Percentiles rank a stretch among this genome's conserved stretches.
Conservation (phyloP, 345 rosid species). For the Turritis glabra region DNA sequence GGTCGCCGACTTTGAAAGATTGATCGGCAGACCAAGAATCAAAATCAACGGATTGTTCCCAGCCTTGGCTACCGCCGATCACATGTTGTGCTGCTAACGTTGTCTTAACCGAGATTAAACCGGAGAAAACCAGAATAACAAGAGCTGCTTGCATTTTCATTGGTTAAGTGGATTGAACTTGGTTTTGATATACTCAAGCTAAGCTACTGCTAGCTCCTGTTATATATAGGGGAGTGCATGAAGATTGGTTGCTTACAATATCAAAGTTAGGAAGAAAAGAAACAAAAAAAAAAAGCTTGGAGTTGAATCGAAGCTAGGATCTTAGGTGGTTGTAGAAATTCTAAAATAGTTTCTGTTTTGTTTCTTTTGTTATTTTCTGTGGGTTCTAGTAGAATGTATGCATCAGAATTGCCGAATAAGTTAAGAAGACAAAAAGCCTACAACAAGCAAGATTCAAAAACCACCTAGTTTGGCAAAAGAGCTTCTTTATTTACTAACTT, state of each 20-base stretch:
- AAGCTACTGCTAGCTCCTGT: conserved; percentile 19
- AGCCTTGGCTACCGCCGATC: conserved; percentile 92
- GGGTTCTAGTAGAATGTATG: conserved; percentile 20
- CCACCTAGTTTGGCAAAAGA: not conserved
- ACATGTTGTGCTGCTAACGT: conserved; percentile 57
- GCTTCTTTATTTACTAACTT: not conserved
- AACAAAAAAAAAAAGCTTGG: conserved; percentile 45
- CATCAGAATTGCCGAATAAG: conserved; percentile 37
- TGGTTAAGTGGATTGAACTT: not conserved
- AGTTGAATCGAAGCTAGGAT: conserved; percentile 64
- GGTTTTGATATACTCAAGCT: not conserved
- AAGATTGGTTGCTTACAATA: conserved; percentile 14
- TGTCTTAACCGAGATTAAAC: conserved; percentile 35
- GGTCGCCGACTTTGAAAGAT: conserved; percentile 82
- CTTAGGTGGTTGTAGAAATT: conserved; percentile 33
- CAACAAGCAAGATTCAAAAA: not conserved
- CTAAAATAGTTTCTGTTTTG: not conserved
- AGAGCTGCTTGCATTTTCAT: conserved; percentile 41
- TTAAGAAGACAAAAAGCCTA: conserved; percentile 11
- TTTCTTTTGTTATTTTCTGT: not conserved
- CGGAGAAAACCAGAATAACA: conserved; percentile 41
- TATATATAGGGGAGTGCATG: conserved; percentile 30
- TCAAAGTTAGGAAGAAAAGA: conserved; percentile 22
- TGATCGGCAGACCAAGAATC: conserved; percentile 65
- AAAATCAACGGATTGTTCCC: conserved; percentile 79